A percentile compares a stretch with the other conserved stretches of the same genome.
phyloP scores from a whole-genome alignment of 768 basidiomycete genomes.

The Galerina sulciceps region DNA sequence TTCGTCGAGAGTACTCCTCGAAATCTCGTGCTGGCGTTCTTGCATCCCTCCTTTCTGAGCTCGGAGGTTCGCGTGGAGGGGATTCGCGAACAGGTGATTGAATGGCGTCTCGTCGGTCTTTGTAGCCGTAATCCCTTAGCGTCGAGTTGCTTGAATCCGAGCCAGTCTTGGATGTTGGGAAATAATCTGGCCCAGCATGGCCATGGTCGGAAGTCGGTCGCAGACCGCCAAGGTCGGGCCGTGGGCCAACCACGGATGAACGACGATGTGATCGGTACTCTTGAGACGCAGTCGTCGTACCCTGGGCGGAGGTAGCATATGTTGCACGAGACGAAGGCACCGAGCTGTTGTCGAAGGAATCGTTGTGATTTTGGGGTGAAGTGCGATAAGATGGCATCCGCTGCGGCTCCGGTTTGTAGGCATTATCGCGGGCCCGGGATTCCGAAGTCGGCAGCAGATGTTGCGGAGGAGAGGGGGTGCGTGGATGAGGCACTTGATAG shows the following conservation, averaged over 20 bases:
- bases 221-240: slow-evolving; percentile 16
- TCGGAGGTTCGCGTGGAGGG: background rate
- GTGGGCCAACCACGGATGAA: slow-evolving; percentile 18
- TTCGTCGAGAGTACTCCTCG: slow-evolving; percentile 11
- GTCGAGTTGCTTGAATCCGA: slow-evolving; percentile 7
- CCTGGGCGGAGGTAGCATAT: slow-evolving; percentile 13
- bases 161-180: background rate
- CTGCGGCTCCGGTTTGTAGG: slow-evolving; percentile 8
- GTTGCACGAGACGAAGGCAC: slow-evolving; percentile 12
- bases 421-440: slow-evolving; percentile 18
- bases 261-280: slow-evolving; percentile 17
- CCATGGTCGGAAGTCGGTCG: slow-evolving; percentile 17
- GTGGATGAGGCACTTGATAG: background rate
- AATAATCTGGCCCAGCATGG: slow-evolving; percentile 10
- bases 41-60: slow-evolving; percentile 14
- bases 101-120: slow-evolving; percentile 5
- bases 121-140: slow-evolving; percentile 4
- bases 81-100: slow-evolving; percentile 2
- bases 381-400: slow-evolving; percentile 3
- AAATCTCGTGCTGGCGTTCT: slow-evolving; percentile 15
- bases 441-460: background rate
- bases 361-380: slow-evolving; percentile 8
- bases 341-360: slow-evolving; percentile 2
- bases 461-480: background rate
- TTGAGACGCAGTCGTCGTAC: background rate